Conservation (phyloP, 208 protist species). For the Leishmania tropica region DNA sequence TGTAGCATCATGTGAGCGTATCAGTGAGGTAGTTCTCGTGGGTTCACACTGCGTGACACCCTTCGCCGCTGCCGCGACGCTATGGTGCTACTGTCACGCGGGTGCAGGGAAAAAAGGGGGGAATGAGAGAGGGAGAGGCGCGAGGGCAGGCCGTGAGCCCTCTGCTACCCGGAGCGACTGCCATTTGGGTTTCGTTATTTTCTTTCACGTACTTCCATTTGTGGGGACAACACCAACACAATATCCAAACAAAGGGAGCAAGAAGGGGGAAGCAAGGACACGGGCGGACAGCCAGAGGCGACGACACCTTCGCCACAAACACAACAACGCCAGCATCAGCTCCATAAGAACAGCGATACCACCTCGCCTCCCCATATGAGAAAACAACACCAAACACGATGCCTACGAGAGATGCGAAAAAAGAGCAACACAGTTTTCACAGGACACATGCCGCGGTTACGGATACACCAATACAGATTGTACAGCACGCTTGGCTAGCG, state of each 20-base stretch:
- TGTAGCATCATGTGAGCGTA: background rate
- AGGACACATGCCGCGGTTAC: background rate
- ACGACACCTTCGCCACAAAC: background rate
- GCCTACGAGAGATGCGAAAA: background rate
- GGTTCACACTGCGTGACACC: background rate
- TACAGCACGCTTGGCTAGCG: background rate
- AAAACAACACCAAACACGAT: slow-evolving; percentile 1
- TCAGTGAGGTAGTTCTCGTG: background rate
- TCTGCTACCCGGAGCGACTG: background rate
- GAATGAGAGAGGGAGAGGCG: background rate
- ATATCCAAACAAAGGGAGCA: background rate
- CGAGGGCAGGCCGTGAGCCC: background rate
- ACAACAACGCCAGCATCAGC: background rate
- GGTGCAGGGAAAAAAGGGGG: background rate
- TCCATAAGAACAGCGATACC: background rate
- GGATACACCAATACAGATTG: background rate
- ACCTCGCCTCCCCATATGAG: background rate
- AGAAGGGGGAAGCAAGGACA: background rate
- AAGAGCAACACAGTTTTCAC: background rate
- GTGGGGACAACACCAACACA: background rate
- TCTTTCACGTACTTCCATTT: background rate
- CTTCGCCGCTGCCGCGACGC: background rate
- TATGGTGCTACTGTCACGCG: background rate
- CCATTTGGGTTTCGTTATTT: background rate
- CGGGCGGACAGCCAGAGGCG: background rate